Conservation (phyloP, 805 yeast genomes). For the Priceomyces melissophilus region DNA sequence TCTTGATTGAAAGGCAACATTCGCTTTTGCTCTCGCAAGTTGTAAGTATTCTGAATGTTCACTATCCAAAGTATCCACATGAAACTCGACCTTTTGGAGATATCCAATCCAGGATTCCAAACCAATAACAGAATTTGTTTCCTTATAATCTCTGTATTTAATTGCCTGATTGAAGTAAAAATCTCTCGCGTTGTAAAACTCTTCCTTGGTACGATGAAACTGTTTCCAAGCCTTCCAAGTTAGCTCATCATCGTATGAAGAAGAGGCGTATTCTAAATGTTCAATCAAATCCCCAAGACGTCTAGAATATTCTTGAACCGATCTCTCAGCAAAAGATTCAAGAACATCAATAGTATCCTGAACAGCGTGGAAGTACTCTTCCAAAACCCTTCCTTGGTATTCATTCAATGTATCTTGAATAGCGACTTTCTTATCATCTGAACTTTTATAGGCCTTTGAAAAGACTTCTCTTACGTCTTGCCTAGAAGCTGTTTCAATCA, state of each 20-base stretch:
- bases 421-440: constrained; percentile 16
- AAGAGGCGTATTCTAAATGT: constrained; percentile 12
- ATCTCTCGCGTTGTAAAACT: constrained; percentile 55
- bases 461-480: constrained; percentile 37
- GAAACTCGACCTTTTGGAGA: constrained; percentile 38
- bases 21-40: constrained; percentile 41
- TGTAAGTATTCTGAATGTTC: constrained; percentile 61
- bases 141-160: constrained; percentile 12
- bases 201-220: constrained; percentile 54
- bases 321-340: constrained; percentile 71
- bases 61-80: constrained; percentile 47
- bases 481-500: constrained; percentile 19
- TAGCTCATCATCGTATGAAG: constrained; percentile 14
- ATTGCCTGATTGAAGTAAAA: constrained; percentile 32
- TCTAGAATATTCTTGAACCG: constrained; percentile 61
- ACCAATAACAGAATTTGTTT: constrained; percentile 30
- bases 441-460: constrained; percentile 18
- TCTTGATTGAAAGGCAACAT: constrained; percentile 39
- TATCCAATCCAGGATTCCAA: constrained; percentile 33
- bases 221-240: constrained; percentile 58
- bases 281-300: constrained; percentile 43
- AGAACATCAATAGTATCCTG: constrained; percentile 58
- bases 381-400: constrained; percentile 24
- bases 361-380: constrained; percentile 25
- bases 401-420: constrained; percentile 25